phyloP scores from a whole-genome alignment of 2,329 filamentous ascomycete species.

The Trichoderma atrobrunneum region DNA sequence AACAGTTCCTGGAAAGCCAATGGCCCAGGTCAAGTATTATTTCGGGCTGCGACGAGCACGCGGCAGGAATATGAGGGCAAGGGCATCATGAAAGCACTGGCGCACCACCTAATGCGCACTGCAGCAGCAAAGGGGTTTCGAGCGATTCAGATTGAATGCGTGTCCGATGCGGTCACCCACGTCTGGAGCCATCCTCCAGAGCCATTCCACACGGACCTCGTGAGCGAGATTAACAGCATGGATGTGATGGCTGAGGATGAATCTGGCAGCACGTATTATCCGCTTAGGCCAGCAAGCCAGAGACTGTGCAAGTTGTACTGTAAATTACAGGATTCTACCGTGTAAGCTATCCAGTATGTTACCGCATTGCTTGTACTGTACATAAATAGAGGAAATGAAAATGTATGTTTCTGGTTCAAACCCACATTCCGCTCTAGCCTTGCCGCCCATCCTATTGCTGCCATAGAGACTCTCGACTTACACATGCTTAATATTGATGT shows the following conservation, averaged over 20 bases:
- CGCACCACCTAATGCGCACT: slow-evolving; percentile 26
- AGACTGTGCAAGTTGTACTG: slow-evolving; percentile 21
- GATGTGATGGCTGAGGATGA: slow-evolving; percentile 19
- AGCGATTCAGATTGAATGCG: slow-evolving; percentile 28
- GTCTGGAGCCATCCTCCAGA: slow-evolving; percentile 29
- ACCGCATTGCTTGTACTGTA: neutral
- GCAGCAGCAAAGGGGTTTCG: slow-evolving; percentile 25
- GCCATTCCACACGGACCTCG: slow-evolving; percentile 24
- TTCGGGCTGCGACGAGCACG: slow-evolving; percentile 30
- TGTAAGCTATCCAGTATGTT: neutral
- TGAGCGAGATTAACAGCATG: slow-evolving; percentile 18
- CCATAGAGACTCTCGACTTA: neutral
- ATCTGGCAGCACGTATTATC: slow-evolving; percentile 11
- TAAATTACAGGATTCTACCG: neutral
- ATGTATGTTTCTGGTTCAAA: neutral
- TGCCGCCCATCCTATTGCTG: neutral
- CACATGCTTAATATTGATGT: neutral
- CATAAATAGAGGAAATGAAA: neutral
- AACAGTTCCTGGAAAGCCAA: neutral
- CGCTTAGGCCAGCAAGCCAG: slow-evolving; percentile 20
- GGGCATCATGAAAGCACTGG: slow-evolving; percentile 27
- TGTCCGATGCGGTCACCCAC: slow-evolving; percentile 25
- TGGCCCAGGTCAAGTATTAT: neutral
- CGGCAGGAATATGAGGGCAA: slow-evolving; percentile 28
- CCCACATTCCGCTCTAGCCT: neutral